Percentiles rank a stretch among this genome's conserved stretches.
These are phyloP conservation scores for Talaromyces sp. DNA, from an alignment of 2,329 filamentous ascomycete genomes.

Conservation along the genomic window DNA sequence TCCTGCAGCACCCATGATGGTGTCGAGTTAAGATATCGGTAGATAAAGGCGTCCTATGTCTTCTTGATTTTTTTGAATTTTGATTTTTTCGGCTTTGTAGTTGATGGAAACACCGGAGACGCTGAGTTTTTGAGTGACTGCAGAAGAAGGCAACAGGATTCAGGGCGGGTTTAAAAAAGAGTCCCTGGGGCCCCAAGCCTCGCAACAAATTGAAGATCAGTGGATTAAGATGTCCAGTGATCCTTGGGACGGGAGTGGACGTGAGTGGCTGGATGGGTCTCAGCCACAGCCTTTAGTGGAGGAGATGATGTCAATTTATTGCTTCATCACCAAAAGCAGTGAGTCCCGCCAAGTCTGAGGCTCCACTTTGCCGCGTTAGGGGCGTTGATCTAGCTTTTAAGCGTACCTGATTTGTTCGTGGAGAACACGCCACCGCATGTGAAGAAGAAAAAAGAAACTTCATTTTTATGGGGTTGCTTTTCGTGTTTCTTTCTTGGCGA, in stretches of 20 bases:
- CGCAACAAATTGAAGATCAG: constrained; percentile 16
- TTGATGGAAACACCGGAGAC: neutral
- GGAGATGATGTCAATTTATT: constrained; percentile 1
- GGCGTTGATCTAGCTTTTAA: neutral
- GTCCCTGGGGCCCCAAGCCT: constrained; percentile 8
- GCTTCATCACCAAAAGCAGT: neutral
- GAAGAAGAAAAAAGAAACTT: constrained; percentile 9
- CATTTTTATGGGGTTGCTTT: constrained; percentile 42
- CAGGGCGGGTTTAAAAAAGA: constrained; percentile 13
- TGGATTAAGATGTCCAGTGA: neutral
- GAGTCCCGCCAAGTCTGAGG: neutral
- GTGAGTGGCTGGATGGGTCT: constrained; percentile 1
- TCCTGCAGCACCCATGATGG: constrained; percentile 60
- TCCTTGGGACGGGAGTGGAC: neutral
- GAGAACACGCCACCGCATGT: constrained; percentile 15
- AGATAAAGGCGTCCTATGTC: neutral
- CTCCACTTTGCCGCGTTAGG: constrained; percentile 7
- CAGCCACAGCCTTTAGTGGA: constrained; percentile 1
- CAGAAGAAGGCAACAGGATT: constrained; percentile 16
- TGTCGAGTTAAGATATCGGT: neutral
- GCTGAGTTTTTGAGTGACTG: neutral
- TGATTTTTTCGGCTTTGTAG: neutral
- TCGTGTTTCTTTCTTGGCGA: neutral
- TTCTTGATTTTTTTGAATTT: neutral
- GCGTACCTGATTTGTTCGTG: neutral